A percentile compares a stretch with the other conserved stretches of the same genome.
phyloP scores from a whole-genome alignment of 129 eudicot species.

The Cynara cardunculus region DNA sequence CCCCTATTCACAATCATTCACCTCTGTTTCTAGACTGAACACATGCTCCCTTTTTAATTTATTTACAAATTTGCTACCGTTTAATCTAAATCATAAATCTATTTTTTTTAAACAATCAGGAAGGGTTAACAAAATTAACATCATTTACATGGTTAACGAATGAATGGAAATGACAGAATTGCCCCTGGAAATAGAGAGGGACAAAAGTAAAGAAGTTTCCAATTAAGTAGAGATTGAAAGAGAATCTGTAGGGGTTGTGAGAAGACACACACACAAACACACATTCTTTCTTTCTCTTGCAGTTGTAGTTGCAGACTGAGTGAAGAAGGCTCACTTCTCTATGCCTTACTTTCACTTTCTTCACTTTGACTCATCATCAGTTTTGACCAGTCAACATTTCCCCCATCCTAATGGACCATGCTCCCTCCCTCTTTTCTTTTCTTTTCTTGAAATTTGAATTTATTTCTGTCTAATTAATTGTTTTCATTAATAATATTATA shows the following conservation, averaged over 20 bases:
- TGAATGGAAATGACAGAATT: not conserved
- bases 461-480: not conserved
- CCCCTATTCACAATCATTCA: too few species aligned
- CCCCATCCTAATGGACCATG: not conserved
- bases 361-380: slow-evolving; percentile 7
- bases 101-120: too few species aligned
- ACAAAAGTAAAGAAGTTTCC: slow-evolving; percentile 13
- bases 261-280: too few species aligned
- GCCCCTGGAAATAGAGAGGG: not conserved
- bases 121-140: too few species aligned
- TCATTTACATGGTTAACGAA: too few species aligned
- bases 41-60: too few species aligned
- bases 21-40: too few species aligned
- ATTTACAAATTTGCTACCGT: too few species aligned
- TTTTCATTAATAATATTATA: too few species aligned
- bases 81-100: too few species aligned
- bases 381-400: slow-evolving; percentile 9
- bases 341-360: slow-evolving; percentile 6
- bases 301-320: not conserved
- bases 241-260: slow-evolving; percentile 7
- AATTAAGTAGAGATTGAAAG: not conserved
- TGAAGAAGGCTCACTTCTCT: slow-evolving; percentile 4
- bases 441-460: not conserved
- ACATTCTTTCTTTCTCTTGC: slow-evolving; percentile 15
- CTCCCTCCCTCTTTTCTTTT: not conserved